Conservation (phyloP, 768 basidiomycete species). For the Hemileccinum impolitum region DNA sequence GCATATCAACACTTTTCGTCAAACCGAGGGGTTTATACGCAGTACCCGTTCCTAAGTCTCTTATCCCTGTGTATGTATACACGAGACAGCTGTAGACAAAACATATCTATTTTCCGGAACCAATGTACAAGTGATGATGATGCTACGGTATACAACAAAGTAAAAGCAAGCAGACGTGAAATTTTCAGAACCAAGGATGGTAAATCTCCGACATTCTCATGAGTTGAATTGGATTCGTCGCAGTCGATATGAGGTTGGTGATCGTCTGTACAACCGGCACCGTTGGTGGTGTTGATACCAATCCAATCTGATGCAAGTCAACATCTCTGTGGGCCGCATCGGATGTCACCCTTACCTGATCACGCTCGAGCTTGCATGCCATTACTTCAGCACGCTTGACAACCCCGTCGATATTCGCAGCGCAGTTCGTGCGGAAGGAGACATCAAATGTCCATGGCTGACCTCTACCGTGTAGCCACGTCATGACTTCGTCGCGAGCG, state of each 20-base stretch:
- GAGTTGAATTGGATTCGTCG: slow-evolving; percentile 82
- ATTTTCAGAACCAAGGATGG: slow-evolving; percentile 74
- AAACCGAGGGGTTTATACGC: slow-evolving; percentile 69
- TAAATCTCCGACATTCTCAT: slow-evolving; percentile 84
- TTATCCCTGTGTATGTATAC: neutral
- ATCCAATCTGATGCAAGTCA: slow-evolving; percentile 19
- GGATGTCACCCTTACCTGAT: slow-evolving; percentile 50
- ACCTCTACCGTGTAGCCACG: slow-evolving; percentile 62
- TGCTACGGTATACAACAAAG: neutral
- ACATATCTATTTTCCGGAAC: neutral
- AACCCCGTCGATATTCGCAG: slow-evolving; percentile 62
- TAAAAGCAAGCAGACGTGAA: neutral
- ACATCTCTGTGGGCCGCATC: neutral
- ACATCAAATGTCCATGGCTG: slow-evolving; percentile 57
- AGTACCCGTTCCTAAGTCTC: slow-evolving; percentile 32
- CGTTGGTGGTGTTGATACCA: slow-evolving; percentile 23
- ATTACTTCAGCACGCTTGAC: slow-evolving; percentile 79
- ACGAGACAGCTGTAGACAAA: neutral
- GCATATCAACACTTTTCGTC: slow-evolving; percentile 65
- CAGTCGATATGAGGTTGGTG: slow-evolving; percentile 76
- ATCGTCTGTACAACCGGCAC: slow-evolving; percentile 74
- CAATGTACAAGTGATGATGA: slow-evolving; percentile 3
- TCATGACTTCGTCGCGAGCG: slow-evolving; percentile 86
- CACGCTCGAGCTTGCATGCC: slow-evolving; percentile 84
- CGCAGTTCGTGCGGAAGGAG: slow-evolving; percentile 55